Evolutionary conservation across 176 grass and related monocot species (phyloP).

Genomic region (Oryza meridionalis): DNA sequence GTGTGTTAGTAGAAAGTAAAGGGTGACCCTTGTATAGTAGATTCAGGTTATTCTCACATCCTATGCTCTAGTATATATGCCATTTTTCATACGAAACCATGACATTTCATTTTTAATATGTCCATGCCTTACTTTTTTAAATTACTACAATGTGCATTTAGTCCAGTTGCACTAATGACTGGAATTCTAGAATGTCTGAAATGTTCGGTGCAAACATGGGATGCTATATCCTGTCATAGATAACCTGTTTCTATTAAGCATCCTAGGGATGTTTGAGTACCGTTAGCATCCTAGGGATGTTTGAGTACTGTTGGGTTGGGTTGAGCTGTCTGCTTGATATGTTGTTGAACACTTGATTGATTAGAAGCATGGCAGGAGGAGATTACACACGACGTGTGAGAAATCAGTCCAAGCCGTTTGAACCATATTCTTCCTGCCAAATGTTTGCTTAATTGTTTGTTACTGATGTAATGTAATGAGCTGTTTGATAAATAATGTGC

Average conservation of each 20-base stretch:
- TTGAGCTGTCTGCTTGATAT: not conserved
- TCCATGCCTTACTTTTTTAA: too few species aligned
- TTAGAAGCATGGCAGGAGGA: not conserved
- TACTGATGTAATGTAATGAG: slow-evolving; percentile 13
- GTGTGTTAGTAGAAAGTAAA: too few species aligned
- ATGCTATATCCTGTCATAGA: not conserved
- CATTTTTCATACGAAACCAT: not conserved
- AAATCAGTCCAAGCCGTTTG: not conserved
- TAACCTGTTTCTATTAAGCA: not conserved
- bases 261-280: too few species aligned
- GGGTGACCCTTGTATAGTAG: not conserved
- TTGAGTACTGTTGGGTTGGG: not conserved
- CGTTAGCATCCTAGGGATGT: not conserved
- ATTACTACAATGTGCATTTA: too few species aligned
- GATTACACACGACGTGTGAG: not conserved
- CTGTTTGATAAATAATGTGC: slow-evolving; percentile 2
- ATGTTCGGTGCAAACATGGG: not conserved
- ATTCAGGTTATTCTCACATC: not conserved
- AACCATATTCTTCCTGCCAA: slow-evolving; percentile 11
- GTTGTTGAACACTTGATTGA: not conserved
- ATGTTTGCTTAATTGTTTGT: not conserved
- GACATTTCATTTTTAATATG: not conserved
- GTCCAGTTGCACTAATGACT: not conserved
- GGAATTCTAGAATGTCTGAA: not conserved
- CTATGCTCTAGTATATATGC: not conserved